These are phyloP conservation scores for Flaveria sonorensis DNA, from an alignment of 129 eudicot genomes.

Conservation along the genomic window DNA sequence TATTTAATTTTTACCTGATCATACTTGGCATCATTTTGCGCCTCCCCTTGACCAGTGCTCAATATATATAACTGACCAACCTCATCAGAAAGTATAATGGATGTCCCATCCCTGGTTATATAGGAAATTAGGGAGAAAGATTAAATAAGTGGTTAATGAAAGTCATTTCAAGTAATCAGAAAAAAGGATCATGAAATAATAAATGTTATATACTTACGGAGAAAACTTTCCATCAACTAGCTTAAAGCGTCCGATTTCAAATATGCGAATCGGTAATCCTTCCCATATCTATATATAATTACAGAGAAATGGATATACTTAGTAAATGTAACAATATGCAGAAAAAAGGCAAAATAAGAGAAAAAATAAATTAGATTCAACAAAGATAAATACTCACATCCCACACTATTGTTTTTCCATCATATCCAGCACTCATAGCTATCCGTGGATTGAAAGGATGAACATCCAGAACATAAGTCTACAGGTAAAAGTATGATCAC, in stretches of 20 bases:
- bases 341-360: background rate
- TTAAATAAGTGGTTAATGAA: background rate
- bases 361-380: conserved; percentile 11
- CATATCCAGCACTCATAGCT: conserved; percentile 99
- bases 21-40: conserved; percentile 86
- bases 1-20: conserved; percentile 66
- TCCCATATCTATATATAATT: conserved; percentile 82
- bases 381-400: conserved; percentile 64
- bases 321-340: conserved; percentile 17
- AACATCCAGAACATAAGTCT: conserved; percentile 98
- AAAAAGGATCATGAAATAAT: background rate
- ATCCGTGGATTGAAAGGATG: conserved; percentile 98
- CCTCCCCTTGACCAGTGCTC: conserved; percentile 96
- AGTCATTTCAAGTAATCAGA: background rate
- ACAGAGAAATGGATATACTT: conserved; percentile 9
- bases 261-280: conserved; percentile 81
- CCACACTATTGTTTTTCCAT: conserved; percentile 97
- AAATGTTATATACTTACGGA: conserved; percentile 68
- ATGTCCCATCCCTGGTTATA: conserved; percentile 82
- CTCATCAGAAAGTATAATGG: conserved; percentile 94
- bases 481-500: conserved; percentile 26
- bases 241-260: conserved; percentile 86
- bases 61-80: conserved; percentile 91
- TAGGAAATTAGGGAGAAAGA: conserved; percentile 1
- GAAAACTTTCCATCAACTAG: conserved; percentile 98